Evolutionary conservation across 2,329 filamentous ascomycete species (phyloP).

Genomic region (Cercospora berteroae): DNA sequence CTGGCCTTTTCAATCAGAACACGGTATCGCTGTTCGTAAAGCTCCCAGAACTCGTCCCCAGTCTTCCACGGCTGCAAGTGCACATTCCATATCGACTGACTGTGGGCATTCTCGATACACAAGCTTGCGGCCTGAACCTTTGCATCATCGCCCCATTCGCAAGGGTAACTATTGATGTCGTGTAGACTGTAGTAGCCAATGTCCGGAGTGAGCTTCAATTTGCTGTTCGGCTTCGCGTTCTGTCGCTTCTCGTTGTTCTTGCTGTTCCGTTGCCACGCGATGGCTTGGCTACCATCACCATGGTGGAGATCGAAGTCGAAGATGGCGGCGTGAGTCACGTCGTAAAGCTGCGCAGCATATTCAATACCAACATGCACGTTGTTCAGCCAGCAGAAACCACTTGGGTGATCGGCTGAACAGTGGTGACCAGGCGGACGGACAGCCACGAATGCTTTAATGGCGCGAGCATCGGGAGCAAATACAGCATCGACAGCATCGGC

Average conservation of each 20-base stretch:
- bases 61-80: constrained; percentile 86
- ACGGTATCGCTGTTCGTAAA: constrained; percentile 78
- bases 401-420: constrained; percentile 83
- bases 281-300: constrained; percentile 91
- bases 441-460: constrained; percentile 74
- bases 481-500: constrained; percentile 89
- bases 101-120: constrained; percentile 90
- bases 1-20: constrained; percentile 78
- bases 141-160: constrained; percentile 86
- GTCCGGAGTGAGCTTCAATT: constrained; percentile 34
- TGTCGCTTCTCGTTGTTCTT: constrained; percentile 51
- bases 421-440: constrained; percentile 94
- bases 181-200: constrained; percentile 97
- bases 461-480: constrained; percentile 54
- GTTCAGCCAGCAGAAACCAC: constrained; percentile 97
- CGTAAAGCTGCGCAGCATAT: constrained; percentile 79
- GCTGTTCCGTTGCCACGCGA: constrained; percentile 86
- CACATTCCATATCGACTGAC: constrained; percentile 93
- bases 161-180: constrained; percentile 98
- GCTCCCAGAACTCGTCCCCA: constrained; percentile 78
- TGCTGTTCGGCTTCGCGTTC: constrained; percentile 33
- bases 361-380: constrained; percentile 97
- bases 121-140: constrained; percentile 93
- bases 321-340: constrained; percentile 88
- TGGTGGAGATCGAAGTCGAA: constrained; percentile 91